Percentiles rank a stretch among this genome's conserved stretches.
Conservation (phyloP, 139 green algal genomes). For the Chlorella sp. region DNA sequence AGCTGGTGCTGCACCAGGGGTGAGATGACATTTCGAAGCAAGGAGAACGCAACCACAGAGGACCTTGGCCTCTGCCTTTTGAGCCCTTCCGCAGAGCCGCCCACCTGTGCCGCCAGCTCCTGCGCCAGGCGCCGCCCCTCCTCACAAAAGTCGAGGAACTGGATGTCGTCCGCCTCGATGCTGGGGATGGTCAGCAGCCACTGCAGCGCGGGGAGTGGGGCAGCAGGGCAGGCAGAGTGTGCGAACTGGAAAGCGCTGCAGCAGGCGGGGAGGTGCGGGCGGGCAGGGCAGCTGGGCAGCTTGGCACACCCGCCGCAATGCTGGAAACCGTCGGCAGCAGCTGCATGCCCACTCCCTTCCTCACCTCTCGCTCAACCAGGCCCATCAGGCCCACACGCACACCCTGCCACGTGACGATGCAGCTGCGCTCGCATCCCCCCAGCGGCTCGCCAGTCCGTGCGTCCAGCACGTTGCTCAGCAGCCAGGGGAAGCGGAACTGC, state of each 20-base stretch:
- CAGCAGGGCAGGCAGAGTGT: no score
- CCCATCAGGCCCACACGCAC: constrained; percentile 74
- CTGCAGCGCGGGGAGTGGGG: no score
- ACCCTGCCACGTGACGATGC: constrained; percentile 48
- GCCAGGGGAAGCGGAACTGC: constrained; percentile 80
- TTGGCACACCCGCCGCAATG: not conserved
- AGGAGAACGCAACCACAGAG: no score
- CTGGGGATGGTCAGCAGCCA: constrained; percentile 71
- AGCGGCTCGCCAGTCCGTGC: constrained; percentile 56
- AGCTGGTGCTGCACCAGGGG: no score
- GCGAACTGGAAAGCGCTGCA: no score
- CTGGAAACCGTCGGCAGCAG: no score
- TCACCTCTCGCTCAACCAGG: constrained; percentile 78
- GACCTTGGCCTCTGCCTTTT: no score
- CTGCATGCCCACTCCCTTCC: not conserved
- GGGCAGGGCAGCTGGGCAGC: no score
- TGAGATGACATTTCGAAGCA: no score
- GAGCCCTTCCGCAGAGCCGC: no score
- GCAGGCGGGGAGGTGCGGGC: no score
- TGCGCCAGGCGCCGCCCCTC: constrained; percentile 56
- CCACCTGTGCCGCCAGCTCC: constrained; percentile 50
- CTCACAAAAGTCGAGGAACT: constrained; percentile 75
- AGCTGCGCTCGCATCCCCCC: constrained; percentile 31
- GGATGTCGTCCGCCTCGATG: constrained; percentile 61
- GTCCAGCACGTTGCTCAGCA: constrained; percentile 84